Evolutionary conservation across 2,329 filamentous ascomycete species (phyloP), one percentile per base, ranked within the genome.

Genomic region (Helotiales sp.): DNA sequence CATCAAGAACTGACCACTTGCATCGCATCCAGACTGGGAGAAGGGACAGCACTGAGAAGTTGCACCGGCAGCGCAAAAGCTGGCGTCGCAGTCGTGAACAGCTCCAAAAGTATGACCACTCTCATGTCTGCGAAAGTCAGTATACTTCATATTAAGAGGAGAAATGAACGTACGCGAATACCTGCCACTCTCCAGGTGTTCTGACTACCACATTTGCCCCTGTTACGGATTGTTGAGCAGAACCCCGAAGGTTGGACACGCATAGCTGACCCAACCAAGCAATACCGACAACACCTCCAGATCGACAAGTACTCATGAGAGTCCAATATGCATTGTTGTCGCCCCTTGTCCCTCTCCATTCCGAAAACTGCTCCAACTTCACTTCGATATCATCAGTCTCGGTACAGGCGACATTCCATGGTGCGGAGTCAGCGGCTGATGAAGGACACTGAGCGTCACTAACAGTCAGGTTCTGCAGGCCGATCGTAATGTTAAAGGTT

Each of bases 271-370:
- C 93, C 32, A 97, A 84, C 94, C 94, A 97, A 10, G 94, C 92
- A 40, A 97, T 84, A 3, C 94, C 94, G 57, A 97, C 94, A 63
- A 94, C 93, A 20, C 90, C 85, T 47, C 88, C 90, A 0, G 93
- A 96, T 71, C 88, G 86, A 75, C 89, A 91, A 28, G 83, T 87
- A 24, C 85, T 89, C 72, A 91, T 82, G 15, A 91, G 80, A 2
- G 88, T 96, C 94, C 94, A 97, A 79, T 95, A 96, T 15, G 93
- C 93, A 78, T 96, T 96, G 62, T 79, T 83, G 78, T 98, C 95
- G 6, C 83, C 79, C 71, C 88, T 89, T 50, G 87, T 83, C 13
- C 93, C 92, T 70, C 95, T 87, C 95, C 95, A 98, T 61, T 83
- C 79, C 1, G 93, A 97, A 78, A 98, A 97, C 40, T 91, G 82